Base-by-base conservation (phyloP, 1,284 basidiomycete genomes). In the Tilletia setariae region DNA sequence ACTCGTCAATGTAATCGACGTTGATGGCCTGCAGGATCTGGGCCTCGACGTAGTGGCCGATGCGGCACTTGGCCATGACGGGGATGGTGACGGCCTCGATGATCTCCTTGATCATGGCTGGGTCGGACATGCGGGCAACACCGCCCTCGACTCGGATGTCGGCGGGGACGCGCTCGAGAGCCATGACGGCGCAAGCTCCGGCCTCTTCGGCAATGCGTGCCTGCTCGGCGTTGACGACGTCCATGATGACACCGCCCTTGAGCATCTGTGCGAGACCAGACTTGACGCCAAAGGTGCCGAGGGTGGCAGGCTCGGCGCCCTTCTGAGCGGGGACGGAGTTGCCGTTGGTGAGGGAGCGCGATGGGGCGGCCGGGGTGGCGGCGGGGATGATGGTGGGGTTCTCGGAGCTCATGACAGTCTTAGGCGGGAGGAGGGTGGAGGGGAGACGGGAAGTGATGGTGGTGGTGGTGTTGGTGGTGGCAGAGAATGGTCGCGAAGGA, bases 171-270 rank as follows among this genome's bases (percentile, higher is more conserved):
- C 95, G 88, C 84, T 97, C 93, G 77, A 84, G 77, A 21, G 83
- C 83, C 95, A 98, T 98, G 74, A 98, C 95, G 72, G 95, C 95
- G 83, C 92, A 94, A 15, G 95, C 95, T 70, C 96, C 95, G 11
- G 95, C 95, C 82, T 96, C 94, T 82, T 98, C 95, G 69, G 95
- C 95, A 77, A 98, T 94, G 73, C 92, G 90, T 70, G 95, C 95
- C 89, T 94, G 76, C 79, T 94, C 90, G 28, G 86, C 88, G 79
- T 92, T 93, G 74, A 92, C 86, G 66, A 84, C 83, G 70, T 83
- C 82, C 82, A 84, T 83, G 74, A 84, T 84, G 59, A 84, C 83
- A 70, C 83, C 83, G 51, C 83, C 83, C 77, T 84, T 84, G 67
- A 84, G 80, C 83, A 84, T 84, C 77, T 84, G 82, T 21, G 83